These are phyloP conservation scores for Cruciata laevipes DNA, from an alignment of 257 asterid genomes.

Conservation along the genomic window DNA sequence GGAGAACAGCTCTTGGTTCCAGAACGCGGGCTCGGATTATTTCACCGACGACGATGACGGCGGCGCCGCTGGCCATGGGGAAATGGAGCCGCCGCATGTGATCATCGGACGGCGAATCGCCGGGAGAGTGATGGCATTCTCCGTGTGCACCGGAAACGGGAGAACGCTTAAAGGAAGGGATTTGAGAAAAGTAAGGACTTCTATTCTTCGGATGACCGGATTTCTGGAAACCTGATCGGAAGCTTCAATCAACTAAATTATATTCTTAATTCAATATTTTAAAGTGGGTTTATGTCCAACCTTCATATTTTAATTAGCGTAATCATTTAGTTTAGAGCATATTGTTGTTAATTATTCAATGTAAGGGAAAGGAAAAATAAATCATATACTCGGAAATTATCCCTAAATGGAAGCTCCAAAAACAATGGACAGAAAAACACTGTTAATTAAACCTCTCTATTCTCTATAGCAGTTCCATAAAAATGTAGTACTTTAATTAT, in stretches of 20 bases:
- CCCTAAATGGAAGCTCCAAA: not conserved
- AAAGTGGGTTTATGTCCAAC: not conserved
- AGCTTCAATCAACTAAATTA: not conserved
- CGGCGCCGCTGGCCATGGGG: constrained; percentile 20
- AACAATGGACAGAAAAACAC: too few species aligned
- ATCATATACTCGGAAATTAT: not conserved
- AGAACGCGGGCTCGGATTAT: constrained; percentile 20
- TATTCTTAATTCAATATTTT: too few species aligned
- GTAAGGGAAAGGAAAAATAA: not conserved
- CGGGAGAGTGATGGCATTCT: constrained; percentile 61
- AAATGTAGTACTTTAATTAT: too few species aligned
- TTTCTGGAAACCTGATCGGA: constrained; percentile 54
- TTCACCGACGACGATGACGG: constrained; percentile 13
- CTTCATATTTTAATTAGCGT: too few species aligned
- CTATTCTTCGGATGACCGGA: constrained; percentile 71
- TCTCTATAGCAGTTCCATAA: too few species aligned
- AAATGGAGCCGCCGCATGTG: constrained; percentile 78
- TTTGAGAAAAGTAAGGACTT: constrained; percentile 61
- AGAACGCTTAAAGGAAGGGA: constrained; percentile 73
- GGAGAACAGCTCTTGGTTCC: constrained; percentile 34
- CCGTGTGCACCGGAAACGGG: constrained; percentile 70
- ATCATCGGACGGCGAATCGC: constrained; percentile 58
- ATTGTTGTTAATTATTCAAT: not conserved
- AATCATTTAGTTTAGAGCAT: not conserved
- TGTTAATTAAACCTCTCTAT: too few species aligned